Evolutionary conservation across 139 green algal species (phyloP), one percentile per base, ranked within the genome.

Genomic region (Chlamydomonas applanata): DNA sequence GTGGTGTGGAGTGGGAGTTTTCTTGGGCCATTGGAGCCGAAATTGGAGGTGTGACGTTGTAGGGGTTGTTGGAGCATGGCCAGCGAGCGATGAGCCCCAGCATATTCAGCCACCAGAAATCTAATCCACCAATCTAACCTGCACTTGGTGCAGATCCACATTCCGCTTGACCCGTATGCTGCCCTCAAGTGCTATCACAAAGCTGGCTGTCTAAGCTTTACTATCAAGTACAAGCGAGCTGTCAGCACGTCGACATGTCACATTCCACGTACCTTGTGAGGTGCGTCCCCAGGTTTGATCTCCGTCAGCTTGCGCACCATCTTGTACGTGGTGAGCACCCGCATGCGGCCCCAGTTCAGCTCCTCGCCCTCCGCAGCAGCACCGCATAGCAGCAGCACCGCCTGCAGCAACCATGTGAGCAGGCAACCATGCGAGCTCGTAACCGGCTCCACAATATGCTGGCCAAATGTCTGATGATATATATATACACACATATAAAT

Each of bases 291-390:
- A 24, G 74, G 52, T 36, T 71, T 75, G 7, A 80, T 13, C 35
- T 80, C 66, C 2, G 34, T 65, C 19, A 80, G 36, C 27, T 49
- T 53, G 54, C 70, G 74, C 34, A 80, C 64, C 33, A 80, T 30
- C 67, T 80, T 80, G 74, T 85, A 81, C 29, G 71, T 81, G 49
- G 59, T 71, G 9, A 85, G 30, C 52, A 66, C 74, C 1, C 72
- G 66, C 75, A 85, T 85, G 36, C 72, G 66, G 27, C 74, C 80
- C 80, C 80, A 85, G 67, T 79, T 82, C 33, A 66, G 57, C 34
- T 46, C 64, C 35, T 85, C 80, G 7, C 76, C 75, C 34, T 82
- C 80, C 11, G 40, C 40, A 4, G 49, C 64, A 32, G 61, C 52
- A 30, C 80, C 80, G 0, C 11, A 46, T 60, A 85, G 60, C 59